These are phyloP conservation scores for Amauroascus niger DNA, from an alignment of 2,329 filamentous ascomycete species.

Conservation along the genomic window DNA sequence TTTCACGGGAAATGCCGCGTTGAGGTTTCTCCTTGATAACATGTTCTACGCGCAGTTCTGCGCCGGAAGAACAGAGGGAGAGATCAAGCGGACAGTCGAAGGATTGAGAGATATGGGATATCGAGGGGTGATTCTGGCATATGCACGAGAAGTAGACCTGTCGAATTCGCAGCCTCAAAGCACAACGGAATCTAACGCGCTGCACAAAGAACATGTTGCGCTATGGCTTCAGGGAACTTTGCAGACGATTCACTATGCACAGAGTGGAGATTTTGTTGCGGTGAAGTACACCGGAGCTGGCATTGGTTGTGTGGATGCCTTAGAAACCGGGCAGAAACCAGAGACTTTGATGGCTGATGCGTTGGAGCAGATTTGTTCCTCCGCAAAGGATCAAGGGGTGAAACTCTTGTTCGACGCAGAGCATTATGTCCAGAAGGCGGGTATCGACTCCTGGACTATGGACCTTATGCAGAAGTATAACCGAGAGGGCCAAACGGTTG, in stretches of 20 bases:
- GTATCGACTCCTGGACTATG: constrained; percentile 46
- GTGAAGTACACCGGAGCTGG: constrained; percentile 65
- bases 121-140: constrained; percentile 45
- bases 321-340: constrained; percentile 15
- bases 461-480: constrained; percentile 47
- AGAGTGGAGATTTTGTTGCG: constrained; percentile 43
- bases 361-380: constrained; percentile 19
- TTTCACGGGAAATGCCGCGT: constrained; percentile 14
- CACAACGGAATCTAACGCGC: constrained; percentile 26
- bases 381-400: constrained; percentile 20
- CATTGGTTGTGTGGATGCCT: constrained; percentile 15
- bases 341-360: constrained; percentile 16
- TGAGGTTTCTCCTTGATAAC: constrained; percentile 21
- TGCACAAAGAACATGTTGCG: constrained; percentile 26
- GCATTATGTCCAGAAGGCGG: constrained; percentile 43
- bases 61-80: constrained; percentile 42
- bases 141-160: constrained; percentile 49
- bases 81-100: constrained; percentile 40
- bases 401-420: constrained; percentile 47
- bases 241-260: constrained; percentile 45
- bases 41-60: constrained; percentile 50
- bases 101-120: constrained; percentile 43
- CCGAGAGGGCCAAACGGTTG: constrained; percentile 40
- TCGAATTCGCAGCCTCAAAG: constrained; percentile 26
- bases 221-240: constrained; percentile 46